phyloP scores from a whole-genome alignment of 805 yeast genomes.

The Candida khao-thaluensis region DNA sequence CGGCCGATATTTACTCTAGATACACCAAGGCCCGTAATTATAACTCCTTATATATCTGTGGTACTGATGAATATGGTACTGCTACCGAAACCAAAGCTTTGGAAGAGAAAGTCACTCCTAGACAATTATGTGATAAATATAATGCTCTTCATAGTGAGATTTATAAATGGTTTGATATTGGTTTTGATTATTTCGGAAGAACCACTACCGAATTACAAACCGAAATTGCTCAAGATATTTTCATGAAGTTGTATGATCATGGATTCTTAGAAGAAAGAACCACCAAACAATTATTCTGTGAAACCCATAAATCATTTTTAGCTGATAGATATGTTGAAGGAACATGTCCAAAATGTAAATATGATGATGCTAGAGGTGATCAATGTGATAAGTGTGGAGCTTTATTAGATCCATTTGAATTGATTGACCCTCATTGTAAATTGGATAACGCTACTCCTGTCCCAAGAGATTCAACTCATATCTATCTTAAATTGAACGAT shows the following conservation, averaged over 20 bases:
- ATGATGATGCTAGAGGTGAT: conserved; percentile 98
- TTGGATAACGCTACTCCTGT: conserved; percentile 81
- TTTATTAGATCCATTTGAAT: conserved; percentile 86
- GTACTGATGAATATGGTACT: conserved; percentile 99
- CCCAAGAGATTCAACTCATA: conserved; percentile 78
- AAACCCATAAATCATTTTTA: conserved; percentile 81
- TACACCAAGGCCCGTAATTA: conserved; percentile 86
- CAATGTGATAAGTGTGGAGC: conserved; percentile 97
- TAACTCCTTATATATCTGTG: conserved; percentile 85
- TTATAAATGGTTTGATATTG: conserved; percentile 96
- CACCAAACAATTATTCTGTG: conserved; percentile 89
- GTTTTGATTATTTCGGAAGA: conserved; percentile 93
- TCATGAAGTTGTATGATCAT: conserved; percentile 70
- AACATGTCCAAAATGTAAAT: conserved; percentile 90
- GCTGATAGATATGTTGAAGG: conserved; percentile 99
- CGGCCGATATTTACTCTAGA: conserved; percentile 92
- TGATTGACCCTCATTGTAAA: conserved; percentile 94
- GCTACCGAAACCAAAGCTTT: conserved; percentile 98
- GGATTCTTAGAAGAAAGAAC: conserved; percentile 82
- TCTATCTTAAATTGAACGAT: conserved; percentile 79
- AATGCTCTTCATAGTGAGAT: conserved; percentile 82
- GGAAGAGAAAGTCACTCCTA: conserved; percentile 88
- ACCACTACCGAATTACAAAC: conserved; percentile 92
- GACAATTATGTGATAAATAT: conserved; percentile 87
- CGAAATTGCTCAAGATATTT: conserved; percentile 92